Percentiles rank a stretch among this genome's conserved stretches.
Evolutionary conservation across 2,329 filamentous ascomycete genomes (phyloP).

Genomic region (Exophiala sp.): DNA sequence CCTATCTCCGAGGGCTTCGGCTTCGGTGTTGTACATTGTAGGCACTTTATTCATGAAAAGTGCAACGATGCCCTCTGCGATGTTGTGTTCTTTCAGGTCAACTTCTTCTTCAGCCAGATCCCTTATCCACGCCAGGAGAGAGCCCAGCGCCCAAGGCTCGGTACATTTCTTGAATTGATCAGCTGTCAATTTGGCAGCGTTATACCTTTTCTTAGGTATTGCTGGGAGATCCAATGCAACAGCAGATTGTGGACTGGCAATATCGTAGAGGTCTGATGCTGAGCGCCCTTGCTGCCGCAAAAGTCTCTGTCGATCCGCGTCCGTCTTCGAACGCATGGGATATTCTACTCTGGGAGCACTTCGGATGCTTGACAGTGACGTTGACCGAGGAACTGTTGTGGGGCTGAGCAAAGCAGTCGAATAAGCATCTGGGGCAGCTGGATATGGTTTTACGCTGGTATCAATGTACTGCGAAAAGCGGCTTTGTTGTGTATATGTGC

Average conservation of each 20-base stretch:
- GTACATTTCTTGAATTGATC: constrained; percentile 78
- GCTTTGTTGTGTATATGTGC: constrained; percentile 57
- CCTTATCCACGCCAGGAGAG: constrained; percentile 81
- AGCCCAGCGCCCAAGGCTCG: constrained; percentile 90
- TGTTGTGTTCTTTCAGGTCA: constrained; percentile 77
- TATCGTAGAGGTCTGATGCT: constrained; percentile 53
- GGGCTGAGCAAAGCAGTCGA: constrained; percentile 44
- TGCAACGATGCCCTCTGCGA: constrained; percentile 82
- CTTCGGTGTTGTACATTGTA: constrained; percentile 97
- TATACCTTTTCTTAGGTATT: constrained; percentile 79
- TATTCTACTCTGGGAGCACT: constrained; percentile 74
- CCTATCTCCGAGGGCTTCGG: constrained; percentile 75
- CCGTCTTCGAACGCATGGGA: constrained; percentile 89
- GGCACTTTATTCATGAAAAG: constrained; percentile 93
- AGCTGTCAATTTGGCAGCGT: constrained; percentile 75
- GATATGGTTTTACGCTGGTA: constrained; percentile 37
- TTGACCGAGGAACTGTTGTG: constrained; percentile 63
- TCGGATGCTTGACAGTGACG: constrained; percentile 78
- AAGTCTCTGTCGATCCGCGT: constrained; percentile 66
- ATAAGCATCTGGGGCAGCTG: constrained; percentile 50
- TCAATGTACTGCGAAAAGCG: constrained; percentile 44
- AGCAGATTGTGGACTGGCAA: constrained; percentile 46
- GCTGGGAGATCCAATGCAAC: constrained; percentile 79
- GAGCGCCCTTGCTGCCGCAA: constrained; percentile 51
- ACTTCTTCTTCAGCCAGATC: constrained; percentile 87